These are phyloP conservation scores for Diaporthe caulivora DNA, from an alignment of 2,329 filamentous ascomycete genomes.

Conservation along the genomic window DNA sequence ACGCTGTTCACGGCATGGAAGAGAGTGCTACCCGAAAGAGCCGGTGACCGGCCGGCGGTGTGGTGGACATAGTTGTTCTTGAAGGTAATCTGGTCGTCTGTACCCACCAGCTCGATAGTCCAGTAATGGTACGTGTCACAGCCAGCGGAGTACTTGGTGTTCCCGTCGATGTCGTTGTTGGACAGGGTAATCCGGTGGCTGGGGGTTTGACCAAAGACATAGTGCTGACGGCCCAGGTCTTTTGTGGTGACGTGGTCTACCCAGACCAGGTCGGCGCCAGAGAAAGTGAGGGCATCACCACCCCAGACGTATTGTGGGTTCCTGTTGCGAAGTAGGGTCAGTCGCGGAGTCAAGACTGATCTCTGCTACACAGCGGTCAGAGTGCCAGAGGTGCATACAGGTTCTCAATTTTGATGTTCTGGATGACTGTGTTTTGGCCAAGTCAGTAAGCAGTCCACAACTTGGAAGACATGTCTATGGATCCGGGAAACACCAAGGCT, in stretches of 20 bases:
- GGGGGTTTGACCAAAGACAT: slow-evolving; percentile 66
- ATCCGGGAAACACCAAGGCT: background rate
- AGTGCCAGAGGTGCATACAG: slow-evolving; percentile 44
- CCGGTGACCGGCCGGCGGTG: slow-evolving; percentile 67
- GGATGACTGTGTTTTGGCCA: slow-evolving; percentile 56
- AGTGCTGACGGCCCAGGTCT: slow-evolving; percentile 70
- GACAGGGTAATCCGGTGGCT: slow-evolving; percentile 69
- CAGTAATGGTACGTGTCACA: slow-evolving; percentile 73
- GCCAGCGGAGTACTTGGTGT: slow-evolving; percentile 65
- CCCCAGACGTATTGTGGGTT: slow-evolving; percentile 54
- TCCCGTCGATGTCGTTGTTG: slow-evolving; percentile 70
- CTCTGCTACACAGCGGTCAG: background rate
- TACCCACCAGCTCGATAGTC: slow-evolving; percentile 68
- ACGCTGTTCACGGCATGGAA: slow-evolving; percentile 74
- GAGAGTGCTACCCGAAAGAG: slow-evolving; percentile 67
- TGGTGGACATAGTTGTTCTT: slow-evolving; percentile 72
- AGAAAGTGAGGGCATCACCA: slow-evolving; percentile 25
- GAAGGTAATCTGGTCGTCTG: slow-evolving; percentile 67
- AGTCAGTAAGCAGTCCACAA: background rate
- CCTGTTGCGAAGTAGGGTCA: background rate
- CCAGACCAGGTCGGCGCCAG: slow-evolving; percentile 55
- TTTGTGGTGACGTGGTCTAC: slow-evolving; percentile 67
- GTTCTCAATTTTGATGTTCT: slow-evolving; percentile 67
- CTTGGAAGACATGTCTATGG: too few relatives aligned
- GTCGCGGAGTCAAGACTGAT: background rate